phyloP scores from a whole-genome alignment of 2,329 filamentous ascomycete genomes.

The Cylindrodendrum hubeiense region DNA sequence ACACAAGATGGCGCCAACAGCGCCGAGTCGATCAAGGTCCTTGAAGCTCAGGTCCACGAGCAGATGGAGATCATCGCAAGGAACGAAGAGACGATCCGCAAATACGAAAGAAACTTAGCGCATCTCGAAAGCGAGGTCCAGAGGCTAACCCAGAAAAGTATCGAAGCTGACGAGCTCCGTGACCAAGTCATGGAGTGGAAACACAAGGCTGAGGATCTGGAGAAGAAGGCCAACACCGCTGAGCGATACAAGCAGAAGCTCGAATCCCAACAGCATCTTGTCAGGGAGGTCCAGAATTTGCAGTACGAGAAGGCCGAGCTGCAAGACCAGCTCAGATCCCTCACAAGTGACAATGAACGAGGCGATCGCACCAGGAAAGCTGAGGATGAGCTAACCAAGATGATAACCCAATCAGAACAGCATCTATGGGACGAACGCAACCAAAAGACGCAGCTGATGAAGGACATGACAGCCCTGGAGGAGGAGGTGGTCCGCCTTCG shows the following conservation, averaged over 20 bases:
- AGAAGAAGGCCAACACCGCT: conserved; percentile 73
- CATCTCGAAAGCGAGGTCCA: conserved; percentile 70
- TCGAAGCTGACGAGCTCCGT: conserved; percentile 64
- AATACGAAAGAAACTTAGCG: conserved; percentile 52
- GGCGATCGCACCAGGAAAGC: conserved; percentile 50
- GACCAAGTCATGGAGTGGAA: conserved; percentile 72
- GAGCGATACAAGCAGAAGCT: conserved; percentile 74
- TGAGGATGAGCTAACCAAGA: conserved; percentile 55
- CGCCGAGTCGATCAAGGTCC: conserved; percentile 63
- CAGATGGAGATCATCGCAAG: conserved; percentile 77
- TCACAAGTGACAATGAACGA: conserved; percentile 52
- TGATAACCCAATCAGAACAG: conserved; percentile 57
- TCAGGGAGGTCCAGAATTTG: conserved; percentile 67
- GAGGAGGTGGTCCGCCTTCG: conserved; percentile 62
- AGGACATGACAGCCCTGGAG: conserved; percentile 58
- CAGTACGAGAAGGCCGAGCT: conserved; percentile 67
- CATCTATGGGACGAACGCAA: conserved; percentile 58
- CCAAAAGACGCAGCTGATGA: conserved; percentile 60
- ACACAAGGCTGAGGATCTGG: conserved; percentile 68
- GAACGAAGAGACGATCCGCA: conserved; percentile 68
- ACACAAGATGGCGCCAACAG: conserved; percentile 65
- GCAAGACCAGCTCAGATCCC: conserved; percentile 59
- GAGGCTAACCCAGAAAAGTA: conserved; percentile 59
- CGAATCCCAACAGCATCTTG: conserved; percentile 66
- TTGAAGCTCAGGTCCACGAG: conserved; percentile 71